Conservation (phyloP, 768 basidiomycete genomes). For the Wakefieldia striispora region DNA sequence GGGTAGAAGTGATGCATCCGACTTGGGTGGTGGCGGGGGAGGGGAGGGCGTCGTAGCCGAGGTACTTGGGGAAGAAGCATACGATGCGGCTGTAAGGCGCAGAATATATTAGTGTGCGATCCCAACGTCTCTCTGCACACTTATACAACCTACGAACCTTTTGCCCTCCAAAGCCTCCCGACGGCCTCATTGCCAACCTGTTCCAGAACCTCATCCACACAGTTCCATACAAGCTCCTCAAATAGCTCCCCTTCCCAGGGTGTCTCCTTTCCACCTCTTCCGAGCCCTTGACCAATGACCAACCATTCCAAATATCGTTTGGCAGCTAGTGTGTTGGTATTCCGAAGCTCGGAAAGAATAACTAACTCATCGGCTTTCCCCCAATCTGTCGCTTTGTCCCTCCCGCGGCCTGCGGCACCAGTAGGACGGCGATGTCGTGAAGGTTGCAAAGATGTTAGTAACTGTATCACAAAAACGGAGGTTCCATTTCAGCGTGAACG, state of each 20-base stretch:
- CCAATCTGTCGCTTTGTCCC: conserved; percentile 23
- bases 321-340: conserved; percentile 43
- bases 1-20: background rate
- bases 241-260: conserved; percentile 46
- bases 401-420: conserved; percentile 15
- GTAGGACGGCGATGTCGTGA: conserved; percentile 21
- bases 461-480: conserved; percentile 4
- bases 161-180: conserved; percentile 68
- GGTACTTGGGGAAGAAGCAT: conserved; percentile 37
- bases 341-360: conserved; percentile 30
- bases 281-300: conserved; percentile 58
- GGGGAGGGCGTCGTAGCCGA: conserved; percentile 1
- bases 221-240: conserved; percentile 57
- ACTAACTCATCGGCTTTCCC: conserved; percentile 25
- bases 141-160: conserved; percentile 41
- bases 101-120: background rate
- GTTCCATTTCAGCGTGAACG: background rate
- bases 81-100: conserved; percentile 47
- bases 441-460: conserved; percentile 21
- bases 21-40: conserved; percentile 10
- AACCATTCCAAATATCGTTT: conserved; percentile 78
- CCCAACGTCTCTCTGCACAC: background rate
- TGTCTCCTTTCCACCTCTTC: conserved; percentile 23
- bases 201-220: conserved; percentile 49
- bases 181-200: conserved; percentile 50